Base-by-base conservation (phyloP, 441 rosid genomes). In the Aquilaria agallochum region DNA sequence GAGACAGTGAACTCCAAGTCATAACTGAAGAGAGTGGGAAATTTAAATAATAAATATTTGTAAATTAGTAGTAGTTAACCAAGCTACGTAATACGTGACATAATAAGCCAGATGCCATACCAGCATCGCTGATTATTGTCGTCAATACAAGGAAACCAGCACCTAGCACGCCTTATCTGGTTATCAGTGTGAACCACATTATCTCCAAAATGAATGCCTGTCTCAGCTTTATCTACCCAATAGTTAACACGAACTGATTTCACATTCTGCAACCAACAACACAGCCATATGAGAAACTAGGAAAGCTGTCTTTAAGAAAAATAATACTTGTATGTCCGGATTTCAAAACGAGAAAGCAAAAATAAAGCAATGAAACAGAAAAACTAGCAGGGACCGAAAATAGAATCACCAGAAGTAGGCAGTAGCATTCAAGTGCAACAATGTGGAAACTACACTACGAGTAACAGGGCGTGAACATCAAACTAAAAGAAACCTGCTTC, bases 1-100 rank as follows among this genome's bases (percentile, higher is more conserved):
- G 97, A 88, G 74, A 95, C 99, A 2, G 97, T 91, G 66, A 95
- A 95, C 78, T 95, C 97, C 84, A 95, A 72, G 84, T 92, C 92
- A 51, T 76, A 95, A 73, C 99, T 95, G 86, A 75, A 78, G 50
- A 71, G 44, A 74, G 42, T 36, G 7, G 42, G 42, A 36, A 36
- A 36, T 20, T 50, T 58, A 67, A 36, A 53, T 31, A 36, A 59
- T 36, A 5, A 36, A 36, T 36, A 36, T 8, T 36, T 4, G 7
- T 36, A 36, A 2, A 36, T 8, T 36, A 36, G 42, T 34, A 3
- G 40, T 8, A 36, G 42, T 36, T 36, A n/a, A 20, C 13, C 34
- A 56, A 47, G 63, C 4, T 31, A 64, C 40, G 20, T 20, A 1
- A 20, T 20, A 15, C 70, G 20, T 14, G 53, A 20, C 34, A 59